Conservation (phyloP, 2,329 filamentous ascomycete species). For the Apiospora rasikravindrae region DNA sequence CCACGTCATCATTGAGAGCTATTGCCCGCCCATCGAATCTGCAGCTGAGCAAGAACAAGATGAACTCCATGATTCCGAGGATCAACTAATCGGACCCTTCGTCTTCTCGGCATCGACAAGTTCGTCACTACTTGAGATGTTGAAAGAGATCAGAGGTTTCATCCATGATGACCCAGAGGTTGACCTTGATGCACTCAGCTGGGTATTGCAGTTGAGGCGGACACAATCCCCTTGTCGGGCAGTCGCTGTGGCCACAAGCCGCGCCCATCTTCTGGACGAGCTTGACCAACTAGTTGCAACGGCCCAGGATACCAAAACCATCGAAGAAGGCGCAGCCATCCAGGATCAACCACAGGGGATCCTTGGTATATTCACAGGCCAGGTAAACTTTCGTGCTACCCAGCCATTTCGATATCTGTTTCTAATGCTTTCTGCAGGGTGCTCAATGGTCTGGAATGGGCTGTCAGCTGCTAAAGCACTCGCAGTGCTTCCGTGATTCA, state of each 20-base stretch:
- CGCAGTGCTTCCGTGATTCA: constrained; percentile 31
- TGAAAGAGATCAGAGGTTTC: neutral
- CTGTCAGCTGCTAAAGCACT: constrained; percentile 36
- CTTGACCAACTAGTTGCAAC: neutral
- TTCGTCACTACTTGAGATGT: neutral
- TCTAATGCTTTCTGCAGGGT: constrained; percentile 43
- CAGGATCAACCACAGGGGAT: constrained; percentile 29
- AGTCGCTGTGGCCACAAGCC: neutral
- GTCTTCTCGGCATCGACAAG: constrained; percentile 3
- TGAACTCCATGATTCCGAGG: neutral
- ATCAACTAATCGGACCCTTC: neutral
- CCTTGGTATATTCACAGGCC: constrained; percentile 42
- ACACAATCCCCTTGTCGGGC: neutral
- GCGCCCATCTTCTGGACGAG: neutral
- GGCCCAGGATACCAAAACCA: too few relatives aligned
- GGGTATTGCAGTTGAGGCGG: neutral
- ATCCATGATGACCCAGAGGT: neutral
- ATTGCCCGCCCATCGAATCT: neutral
- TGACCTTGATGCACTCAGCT: neutral
- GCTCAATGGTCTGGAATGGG: constrained; percentile 44
- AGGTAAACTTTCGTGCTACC: constrained; percentile 22
- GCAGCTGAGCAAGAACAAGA: neutral
- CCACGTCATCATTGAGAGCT: constrained; percentile 29
- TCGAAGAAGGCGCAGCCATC: too few relatives aligned
- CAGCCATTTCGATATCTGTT: neutral